A percentile compares a stretch with the other conserved stretches of the same genome.
Evolutionary conservation across 768 basidiomycete species (phyloP).

Genomic region (Cystobasidium tubakii): DNA sequence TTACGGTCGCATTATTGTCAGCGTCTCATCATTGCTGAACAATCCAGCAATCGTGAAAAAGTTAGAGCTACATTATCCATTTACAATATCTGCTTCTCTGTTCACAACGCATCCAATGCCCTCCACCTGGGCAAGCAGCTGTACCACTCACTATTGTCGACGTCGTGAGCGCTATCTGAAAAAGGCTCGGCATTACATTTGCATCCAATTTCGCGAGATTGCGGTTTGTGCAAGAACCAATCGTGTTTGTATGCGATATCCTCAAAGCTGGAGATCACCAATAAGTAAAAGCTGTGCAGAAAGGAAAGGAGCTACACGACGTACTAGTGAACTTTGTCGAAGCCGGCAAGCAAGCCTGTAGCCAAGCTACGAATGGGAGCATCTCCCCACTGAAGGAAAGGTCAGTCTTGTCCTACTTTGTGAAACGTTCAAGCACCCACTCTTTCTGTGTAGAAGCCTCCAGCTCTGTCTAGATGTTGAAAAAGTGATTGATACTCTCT

Average conservation of each 20-base stretch:
- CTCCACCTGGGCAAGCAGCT: constrained; percentile 40
- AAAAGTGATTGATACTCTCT: constrained; percentile 59
- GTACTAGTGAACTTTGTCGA: constrained; percentile 42
- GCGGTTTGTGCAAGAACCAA: constrained; percentile 41
- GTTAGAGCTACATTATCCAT: not conserved
- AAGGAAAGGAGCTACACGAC: not conserved
- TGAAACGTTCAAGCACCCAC: not conserved
- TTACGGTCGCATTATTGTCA: too few species aligned
- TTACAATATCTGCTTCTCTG: not conserved
- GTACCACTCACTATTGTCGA: constrained; percentile 40
- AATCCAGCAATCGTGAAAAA: too few species aligned
- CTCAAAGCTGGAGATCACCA: constrained; percentile 37
- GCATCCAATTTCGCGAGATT: constrained; percentile 32
- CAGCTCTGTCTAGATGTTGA: constrained; percentile 68
- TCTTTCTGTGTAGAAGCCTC: constrained; percentile 54
- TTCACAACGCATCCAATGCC: not conserved
- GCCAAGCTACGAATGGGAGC: constrained; percentile 40
- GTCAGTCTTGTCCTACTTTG: not conserved
- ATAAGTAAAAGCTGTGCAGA: too few species aligned
- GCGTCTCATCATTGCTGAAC: too few species aligned
- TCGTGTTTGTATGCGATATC: constrained; percentile 45
- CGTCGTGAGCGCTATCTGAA: constrained; percentile 14
- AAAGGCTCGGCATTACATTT: constrained; percentile 31
- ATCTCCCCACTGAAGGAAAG: constrained; percentile 40
- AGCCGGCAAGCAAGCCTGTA: constrained; percentile 35